Evolutionary conservation across 1,284 basidiomycete genomes (phyloP).

Genomic region (Ustilago cynodontis): DNA sequence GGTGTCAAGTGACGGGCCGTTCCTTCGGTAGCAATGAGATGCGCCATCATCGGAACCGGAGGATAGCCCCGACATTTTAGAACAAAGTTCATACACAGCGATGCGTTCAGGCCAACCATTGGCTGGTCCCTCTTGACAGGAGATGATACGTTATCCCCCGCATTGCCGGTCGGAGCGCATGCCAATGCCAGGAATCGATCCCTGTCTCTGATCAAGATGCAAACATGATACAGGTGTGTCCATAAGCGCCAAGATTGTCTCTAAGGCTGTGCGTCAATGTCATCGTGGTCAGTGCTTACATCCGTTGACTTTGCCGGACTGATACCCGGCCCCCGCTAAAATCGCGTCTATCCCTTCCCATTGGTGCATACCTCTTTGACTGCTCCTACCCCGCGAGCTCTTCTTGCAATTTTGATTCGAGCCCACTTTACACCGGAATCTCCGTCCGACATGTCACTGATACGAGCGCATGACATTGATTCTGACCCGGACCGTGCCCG

Average conservation of each 20-base stretch:
- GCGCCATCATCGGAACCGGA: not conserved
- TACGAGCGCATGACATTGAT: not conserved
- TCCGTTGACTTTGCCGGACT: constrained; percentile 25
- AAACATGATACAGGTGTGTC: not conserved
- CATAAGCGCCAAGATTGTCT: not conserved
- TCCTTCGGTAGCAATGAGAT: constrained; percentile 1
- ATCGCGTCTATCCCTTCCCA: not conserved
- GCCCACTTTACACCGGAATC: not conserved
- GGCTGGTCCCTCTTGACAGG: not conserved
- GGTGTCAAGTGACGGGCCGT: constrained; percentile 20
- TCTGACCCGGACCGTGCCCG: not conserved
- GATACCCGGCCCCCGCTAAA: constrained; percentile 15
- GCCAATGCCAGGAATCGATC: not conserved
- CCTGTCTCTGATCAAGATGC: not conserved
- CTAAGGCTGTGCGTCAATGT: constrained; percentile 8
- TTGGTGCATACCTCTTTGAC: not conserved
- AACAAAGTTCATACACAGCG: constrained; percentile 9
- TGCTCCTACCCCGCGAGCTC: not conserved
- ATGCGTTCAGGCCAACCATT: not conserved
- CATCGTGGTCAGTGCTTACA: constrained; percentile 1
- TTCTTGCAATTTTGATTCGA: not conserved
- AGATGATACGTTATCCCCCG: not conserved
- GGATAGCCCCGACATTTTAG: constrained; percentile 21
- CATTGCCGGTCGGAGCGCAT: not conserved
- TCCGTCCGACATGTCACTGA: not conserved